Conservation (phyloP, 164 flowering plant species). For the Aristolochia californica region DNA sequence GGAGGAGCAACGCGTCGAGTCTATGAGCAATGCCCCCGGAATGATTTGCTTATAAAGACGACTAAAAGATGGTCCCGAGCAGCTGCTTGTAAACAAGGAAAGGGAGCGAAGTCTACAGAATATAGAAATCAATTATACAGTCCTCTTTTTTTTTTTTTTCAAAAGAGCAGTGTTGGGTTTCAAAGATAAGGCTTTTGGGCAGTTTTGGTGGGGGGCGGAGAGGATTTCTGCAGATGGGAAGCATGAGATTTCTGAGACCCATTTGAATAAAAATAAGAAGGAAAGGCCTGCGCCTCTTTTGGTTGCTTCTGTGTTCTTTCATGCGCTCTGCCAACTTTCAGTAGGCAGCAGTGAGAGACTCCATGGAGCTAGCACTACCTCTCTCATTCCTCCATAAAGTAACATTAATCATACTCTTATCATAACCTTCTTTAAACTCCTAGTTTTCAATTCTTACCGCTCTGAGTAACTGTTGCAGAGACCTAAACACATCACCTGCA, state of each 20-base stretch:
- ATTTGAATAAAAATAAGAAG: slow-evolving; percentile 19
- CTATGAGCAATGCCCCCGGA: neutral
- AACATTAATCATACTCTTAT: neutral
- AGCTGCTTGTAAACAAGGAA: slow-evolving; percentile 7
- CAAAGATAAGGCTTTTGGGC: slow-evolving; percentile 40
- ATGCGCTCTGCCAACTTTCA: slow-evolving; percentile 44
- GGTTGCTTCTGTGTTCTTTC: slow-evolving; percentile 32
- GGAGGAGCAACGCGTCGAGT: neutral
- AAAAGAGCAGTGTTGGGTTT: slow-evolving; percentile 19
- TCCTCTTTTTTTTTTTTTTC: slow-evolving; percentile 8
- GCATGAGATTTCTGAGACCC: slow-evolving; percentile 47
- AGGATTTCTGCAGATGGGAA: slow-evolving; percentile 43
- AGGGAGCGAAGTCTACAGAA: neutral
- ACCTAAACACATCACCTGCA: too few relatives aligned
- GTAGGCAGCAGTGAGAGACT: slow-evolving; percentile 20
- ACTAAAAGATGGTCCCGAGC: slow-evolving; percentile 8
- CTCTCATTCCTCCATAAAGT: neutral
- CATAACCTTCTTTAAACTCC: neutral
- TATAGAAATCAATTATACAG: slow-evolving; percentile 13
- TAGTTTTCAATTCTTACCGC: too few relatives aligned
- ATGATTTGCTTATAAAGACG: slow-evolving; percentile 17
- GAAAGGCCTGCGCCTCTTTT: slow-evolving; percentile 40
- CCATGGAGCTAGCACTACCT: slow-evolving; percentile 7
- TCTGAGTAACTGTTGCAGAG: neutral
- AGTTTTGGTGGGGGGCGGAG: slow-evolving; percentile 33